phyloP scores from a whole-genome alignment of 2,329 filamentous ascomycete species.

The Cryphonectria japonica region DNA sequence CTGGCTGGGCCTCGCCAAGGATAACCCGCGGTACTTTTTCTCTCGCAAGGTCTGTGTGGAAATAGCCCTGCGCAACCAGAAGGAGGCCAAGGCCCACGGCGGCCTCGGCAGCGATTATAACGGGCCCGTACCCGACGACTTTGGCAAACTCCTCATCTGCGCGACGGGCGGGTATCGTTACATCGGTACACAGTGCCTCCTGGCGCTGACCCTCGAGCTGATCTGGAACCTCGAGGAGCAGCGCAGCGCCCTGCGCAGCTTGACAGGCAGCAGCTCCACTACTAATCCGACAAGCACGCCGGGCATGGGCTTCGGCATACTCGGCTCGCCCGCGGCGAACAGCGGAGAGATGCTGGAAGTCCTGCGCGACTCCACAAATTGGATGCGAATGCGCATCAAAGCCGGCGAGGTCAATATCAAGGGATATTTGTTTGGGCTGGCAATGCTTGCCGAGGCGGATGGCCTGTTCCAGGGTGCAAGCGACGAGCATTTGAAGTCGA shows the following conservation, averaged over 20 bases:
- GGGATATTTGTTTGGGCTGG: conserved; percentile 48
- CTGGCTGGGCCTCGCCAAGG: conserved; percentile 48
- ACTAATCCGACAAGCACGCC: conserved; percentile 1
- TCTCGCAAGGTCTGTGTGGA: conserved; percentile 46
- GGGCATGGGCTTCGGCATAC: conserved; percentile 17
- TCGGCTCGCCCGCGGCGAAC: conserved; percentile 38
- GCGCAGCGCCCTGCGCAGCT: conserved; percentile 36
- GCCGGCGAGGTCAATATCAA: conserved; percentile 61
- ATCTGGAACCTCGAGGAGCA: conserved; percentile 50
- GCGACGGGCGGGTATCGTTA: conserved; percentile 49
- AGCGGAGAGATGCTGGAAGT: conserved; percentile 46
- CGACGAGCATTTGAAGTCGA: conserved; percentile 39
- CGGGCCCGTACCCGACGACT: conserved; percentile 41
- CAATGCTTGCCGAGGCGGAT: conserved; percentile 48
- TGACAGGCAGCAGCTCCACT: neutral
- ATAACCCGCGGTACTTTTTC: conserved; percentile 56
- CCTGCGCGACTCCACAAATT: conserved; percentile 46
- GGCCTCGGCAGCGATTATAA: conserved; percentile 46
- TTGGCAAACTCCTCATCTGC: conserved; percentile 44
- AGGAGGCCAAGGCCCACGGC: conserved; percentile 35
- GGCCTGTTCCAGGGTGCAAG: conserved; percentile 43
- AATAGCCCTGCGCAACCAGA: conserved; percentile 39
- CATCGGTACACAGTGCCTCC: conserved; percentile 44
- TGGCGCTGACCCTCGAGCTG: conserved; percentile 52
- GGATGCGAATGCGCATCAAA: conserved; percentile 45